Base-by-base conservation (phyloP, 345 rosid species). In the Brassica juncea region DNA sequence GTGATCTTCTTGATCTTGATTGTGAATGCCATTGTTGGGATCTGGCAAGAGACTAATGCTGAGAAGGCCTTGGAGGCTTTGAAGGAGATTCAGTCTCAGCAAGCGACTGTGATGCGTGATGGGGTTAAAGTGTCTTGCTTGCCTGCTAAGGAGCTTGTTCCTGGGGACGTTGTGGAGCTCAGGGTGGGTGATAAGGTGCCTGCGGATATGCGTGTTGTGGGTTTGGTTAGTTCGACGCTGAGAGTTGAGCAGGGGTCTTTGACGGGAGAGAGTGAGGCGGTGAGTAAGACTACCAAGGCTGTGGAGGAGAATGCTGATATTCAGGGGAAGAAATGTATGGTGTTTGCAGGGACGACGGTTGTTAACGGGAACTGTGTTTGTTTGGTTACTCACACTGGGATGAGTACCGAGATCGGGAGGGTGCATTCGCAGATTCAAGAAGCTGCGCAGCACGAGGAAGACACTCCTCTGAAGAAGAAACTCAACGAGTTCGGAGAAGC, bases 181-280 rank as follows among this genome's bases (percentile, higher is more conserved):
- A 82, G 85, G 74, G 97, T 92, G 42, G 98, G 98, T 66, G 97
- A 94, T 81, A 94, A 94, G 82, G 92, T 89, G 19, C 93, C 98
- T 72, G 97, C 98, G 0, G 97, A 94, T 87, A 91, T 92, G 99
- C 84, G 97, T 68, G 83, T 65, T 0, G 28, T 65, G 28, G 28
- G 47, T 4, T 35, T 65, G 30, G 10, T 76, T 67, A 92, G 97
- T 85, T 94, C 99, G 1, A 92, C 97, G 0, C 66, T 92, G 25
- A 88, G 97, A 78, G 52, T 90, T 44, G 99, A 92, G 86, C 95
- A 94, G 88, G 84, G 98, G 5, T 95, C 99, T 0, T 84, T 95
- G 81, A 93, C 98, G 0, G 99, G 99, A 71, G 98, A 94, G 89
- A 88, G 93, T 61, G 97, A 92, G 72, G 94, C 98, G 1, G 90